Evolutionary conservation across 75 land plant species (phyloP), one percentile per base, ranked within the genome.

Genomic region (Sequoiadendron giganteum): DNA sequence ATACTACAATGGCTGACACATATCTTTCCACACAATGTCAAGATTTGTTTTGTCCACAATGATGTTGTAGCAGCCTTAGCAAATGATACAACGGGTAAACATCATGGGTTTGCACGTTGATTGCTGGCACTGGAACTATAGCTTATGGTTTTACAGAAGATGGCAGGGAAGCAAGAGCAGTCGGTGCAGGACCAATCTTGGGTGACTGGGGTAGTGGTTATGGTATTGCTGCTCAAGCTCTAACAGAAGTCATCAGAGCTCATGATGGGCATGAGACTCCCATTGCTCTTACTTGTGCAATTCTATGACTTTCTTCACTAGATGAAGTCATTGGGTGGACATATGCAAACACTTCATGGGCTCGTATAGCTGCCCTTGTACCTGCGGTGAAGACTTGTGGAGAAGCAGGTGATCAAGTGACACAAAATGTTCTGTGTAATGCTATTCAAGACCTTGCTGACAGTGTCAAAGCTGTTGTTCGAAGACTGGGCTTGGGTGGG

Each of bases 261-360:
- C 47, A 8, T 45, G 47, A 45, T 1, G 47, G 47, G 7, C 7
- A 8, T 8, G 47, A 45, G 47, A 5, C 47, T 45, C 47, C 47
- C 7, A 45, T 8, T 45, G 47, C 47, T 45, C 47, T 45, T 36
- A 36, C 38, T 36, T 45, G 6, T 45, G 7, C 47, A 45, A 45
- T 45, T 45, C 47, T 45, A 45, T 8, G 7, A 45, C 47, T 45
- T 45, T 45, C 47, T 45, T 45, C 38, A 36, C 38, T 0, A 36
- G 38, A 36, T 36, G 38, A 36, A 36, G 38, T 36, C 38, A 36
- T 36, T 45, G 47, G 99, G 91, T 98, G 99, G 98, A 94, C 94
- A 11, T 98, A 96, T 91, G 95, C 95, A 88, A 97, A 96, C 93
- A 76, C 94, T 70, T 94, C 99, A 75, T 98, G 99, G 99, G 99